These are phyloP conservation scores for Vigna nakashimae DNA, from an alignment of 306 rosid species.

Conservation along the genomic window DNA sequence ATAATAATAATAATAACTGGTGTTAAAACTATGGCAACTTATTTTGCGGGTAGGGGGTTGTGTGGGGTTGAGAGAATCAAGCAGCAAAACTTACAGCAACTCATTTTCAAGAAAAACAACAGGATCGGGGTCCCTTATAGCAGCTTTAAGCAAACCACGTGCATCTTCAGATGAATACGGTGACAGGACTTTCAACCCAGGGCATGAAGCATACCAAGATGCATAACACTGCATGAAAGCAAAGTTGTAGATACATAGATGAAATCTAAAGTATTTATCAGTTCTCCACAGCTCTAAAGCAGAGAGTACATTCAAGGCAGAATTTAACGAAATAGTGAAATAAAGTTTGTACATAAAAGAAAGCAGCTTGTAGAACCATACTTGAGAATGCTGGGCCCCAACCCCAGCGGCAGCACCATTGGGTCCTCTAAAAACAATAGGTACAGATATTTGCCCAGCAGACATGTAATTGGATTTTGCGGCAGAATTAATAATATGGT, in stretches of 20 bases:
- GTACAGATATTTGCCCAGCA: constrained; percentile 90
- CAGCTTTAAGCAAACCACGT: constrained; percentile 96
- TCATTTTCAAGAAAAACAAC: constrained; percentile 98
- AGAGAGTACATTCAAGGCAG: constrained; percentile 17
- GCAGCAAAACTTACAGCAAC: constrained; percentile 76
- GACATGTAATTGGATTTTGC: constrained; percentile 98
- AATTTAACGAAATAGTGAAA: background rate
- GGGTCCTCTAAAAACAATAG: constrained; percentile 98
- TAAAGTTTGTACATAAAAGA: background rate
- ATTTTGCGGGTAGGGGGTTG: background rate
- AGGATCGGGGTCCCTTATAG: constrained; percentile 99
- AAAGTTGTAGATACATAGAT: constrained; percentile 10
- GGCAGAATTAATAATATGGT: constrained; percentile 98
- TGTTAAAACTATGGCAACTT: constrained; percentile 30
- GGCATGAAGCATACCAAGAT: constrained; percentile 82
- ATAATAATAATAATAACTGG: constrained; percentile 10
- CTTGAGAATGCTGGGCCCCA: constrained; percentile 99
- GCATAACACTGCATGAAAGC: constrained; percentile 82
- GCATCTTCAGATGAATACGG: constrained; percentile 99
- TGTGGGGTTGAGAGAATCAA: background rate
- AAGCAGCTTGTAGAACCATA: constrained; percentile 49
- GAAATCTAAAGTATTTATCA: constrained; percentile 27
- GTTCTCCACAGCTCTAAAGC: constrained; percentile 20
- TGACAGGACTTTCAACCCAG: constrained; percentile 92
- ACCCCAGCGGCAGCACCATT: constrained; percentile 99